Evolutionary conservation across 805 yeast genomes (phyloP).

Genomic region (Brettanomyces sp.): DNA sequence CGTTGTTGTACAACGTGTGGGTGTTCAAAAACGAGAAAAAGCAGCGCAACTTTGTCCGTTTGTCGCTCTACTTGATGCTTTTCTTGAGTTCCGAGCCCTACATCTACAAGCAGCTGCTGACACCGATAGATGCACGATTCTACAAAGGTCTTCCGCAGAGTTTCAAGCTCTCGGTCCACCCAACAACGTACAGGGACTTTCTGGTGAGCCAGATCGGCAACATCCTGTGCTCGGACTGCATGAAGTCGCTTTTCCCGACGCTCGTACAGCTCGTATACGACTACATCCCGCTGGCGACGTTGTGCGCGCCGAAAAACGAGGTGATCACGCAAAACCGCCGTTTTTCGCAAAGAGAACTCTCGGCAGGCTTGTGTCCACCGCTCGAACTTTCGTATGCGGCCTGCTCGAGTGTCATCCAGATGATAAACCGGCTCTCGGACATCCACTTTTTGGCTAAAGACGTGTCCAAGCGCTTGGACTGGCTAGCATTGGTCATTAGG

Average conservation of each 20-base stretch:
- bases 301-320: not conserved
- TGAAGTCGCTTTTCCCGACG: slow-evolving; percentile 32
- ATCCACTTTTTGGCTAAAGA: slow-evolving; percentile 27
- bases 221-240: slow-evolving; percentile 25
- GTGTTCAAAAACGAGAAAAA: slow-evolving; percentile 33
- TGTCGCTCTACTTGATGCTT: slow-evolving; percentile 43
- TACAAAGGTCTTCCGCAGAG: slow-evolving; percentile 44
- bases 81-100: slow-evolving; percentile 32
- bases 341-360: slow-evolving; percentile 6
- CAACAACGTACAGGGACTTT: slow-evolving; percentile 54
- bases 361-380: slow-evolving; percentile 5
- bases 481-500: slow-evolving; percentile 49
- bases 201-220: slow-evolving; percentile 43
- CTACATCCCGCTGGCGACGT: slow-evolving; percentile 32
- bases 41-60: slow-evolving; percentile 35
- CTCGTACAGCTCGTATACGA: slow-evolving; percentile 55
- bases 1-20: slow-evolving; percentile 48
- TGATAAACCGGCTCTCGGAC: slow-evolving; percentile 30
- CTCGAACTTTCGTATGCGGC: slow-evolving; percentile 44
- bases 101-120: slow-evolving; percentile 31
- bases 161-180: slow-evolving; percentile 32
- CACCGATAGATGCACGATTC: slow-evolving; percentile 33
- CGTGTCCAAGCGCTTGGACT: slow-evolving; percentile 30
- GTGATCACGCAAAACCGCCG: slow-evolving; percentile 12
- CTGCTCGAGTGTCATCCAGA: slow-evolving; percentile 34